These are phyloP conservation scores for Termitomyces sp. DNA, from an alignment of 768 basidiomycete genomes.

Conservation along the genomic window DNA sequence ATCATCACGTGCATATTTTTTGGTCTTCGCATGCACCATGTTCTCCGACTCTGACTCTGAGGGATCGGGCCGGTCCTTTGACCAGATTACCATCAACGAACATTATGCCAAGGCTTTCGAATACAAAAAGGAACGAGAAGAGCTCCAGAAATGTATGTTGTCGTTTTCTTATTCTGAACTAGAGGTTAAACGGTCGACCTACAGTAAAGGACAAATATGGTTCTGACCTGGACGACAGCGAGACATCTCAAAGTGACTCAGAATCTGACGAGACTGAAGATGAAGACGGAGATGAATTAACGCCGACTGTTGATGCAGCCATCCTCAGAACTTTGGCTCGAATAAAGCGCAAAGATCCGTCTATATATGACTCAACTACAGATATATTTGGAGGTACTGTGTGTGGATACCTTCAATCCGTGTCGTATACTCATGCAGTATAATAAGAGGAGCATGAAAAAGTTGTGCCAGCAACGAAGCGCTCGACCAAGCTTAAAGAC, in stretches of 20 bases:
- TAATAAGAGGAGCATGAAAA: conserved; percentile 61
- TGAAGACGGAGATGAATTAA: conserved; percentile 92
- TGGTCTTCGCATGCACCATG: conserved; percentile 22
- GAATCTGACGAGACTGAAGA: conserved; percentile 85
- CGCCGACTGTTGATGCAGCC: conserved; percentile 89
- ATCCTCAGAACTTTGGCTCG: conserved; percentile 86
- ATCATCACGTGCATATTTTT: conserved; percentile 5
- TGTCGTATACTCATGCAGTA: background rate
- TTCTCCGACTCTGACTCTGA: conserved; percentile 48
- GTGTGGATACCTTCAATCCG: background rate
- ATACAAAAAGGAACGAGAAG: conserved; percentile 80
- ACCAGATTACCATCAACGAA: conserved; percentile 64
- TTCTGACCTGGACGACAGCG: conserved; percentile 57
- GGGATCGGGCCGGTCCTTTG: conserved; percentile 28
- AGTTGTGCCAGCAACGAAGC: conserved; percentile 28
- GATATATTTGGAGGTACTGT: conserved; percentile 75
- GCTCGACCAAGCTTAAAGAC: conserved; percentile 29
- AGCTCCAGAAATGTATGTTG: conserved; percentile 67
- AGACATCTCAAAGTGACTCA: conserved; percentile 52
- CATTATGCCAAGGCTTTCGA: conserved; percentile 81
- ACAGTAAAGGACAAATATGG: conserved; percentile 90
- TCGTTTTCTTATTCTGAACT: background rate
- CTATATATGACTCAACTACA: conserved; percentile 69
- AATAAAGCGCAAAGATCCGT: conserved; percentile 78
- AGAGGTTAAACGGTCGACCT: conserved; percentile 4